phyloP scores from a whole-genome alignment of 192 early-diverging fungal species.

The Linnemannia exigua region DNA sequence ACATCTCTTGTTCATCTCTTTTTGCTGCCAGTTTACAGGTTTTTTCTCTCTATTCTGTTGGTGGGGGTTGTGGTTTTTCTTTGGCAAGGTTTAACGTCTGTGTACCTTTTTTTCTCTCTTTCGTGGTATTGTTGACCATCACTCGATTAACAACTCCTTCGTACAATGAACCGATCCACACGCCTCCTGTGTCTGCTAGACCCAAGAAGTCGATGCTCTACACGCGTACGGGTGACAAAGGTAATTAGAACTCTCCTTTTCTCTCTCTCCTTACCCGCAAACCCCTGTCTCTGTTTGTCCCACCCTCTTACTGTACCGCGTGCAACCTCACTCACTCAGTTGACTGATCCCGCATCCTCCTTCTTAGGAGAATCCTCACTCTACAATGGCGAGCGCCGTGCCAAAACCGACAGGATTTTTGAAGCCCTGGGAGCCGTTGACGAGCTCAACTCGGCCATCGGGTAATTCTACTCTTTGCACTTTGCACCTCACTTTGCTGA shows the following conservation, averaged over 20 bases:
- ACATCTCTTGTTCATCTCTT: background rate
- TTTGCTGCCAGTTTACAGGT: background rate
- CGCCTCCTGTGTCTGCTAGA: background rate
- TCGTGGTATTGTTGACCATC: too few relatives aligned
- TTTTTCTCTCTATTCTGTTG: too few relatives aligned
- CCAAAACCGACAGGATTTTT: constrained; percentile 91
- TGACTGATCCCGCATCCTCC: too few relatives aligned
- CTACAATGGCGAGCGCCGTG: constrained; percentile 91
- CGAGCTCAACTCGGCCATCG: constrained; percentile 61
- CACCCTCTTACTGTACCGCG: background rate
- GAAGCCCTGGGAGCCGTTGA: constrained; percentile 82
- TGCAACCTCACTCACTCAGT: background rate
- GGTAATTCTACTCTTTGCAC: constrained; percentile 24
- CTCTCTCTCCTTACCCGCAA: background rate
- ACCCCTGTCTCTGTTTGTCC: background rate
- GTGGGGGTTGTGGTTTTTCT: background rate
- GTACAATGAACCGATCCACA: background rate
- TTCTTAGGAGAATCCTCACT: constrained; percentile 82
- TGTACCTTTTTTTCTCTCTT: background rate
- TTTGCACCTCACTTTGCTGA: background rate
- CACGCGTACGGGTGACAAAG: constrained; percentile 94
- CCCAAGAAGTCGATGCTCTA: constrained; percentile 80
- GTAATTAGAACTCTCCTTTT: constrained; percentile 13
- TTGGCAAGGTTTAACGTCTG: background rate
- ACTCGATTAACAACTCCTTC: background rate